These are phyloP conservation scores for Botrytis porri DNA, from an alignment of 2,329 filamentous ascomycete species.

Conservation along the genomic window DNA sequence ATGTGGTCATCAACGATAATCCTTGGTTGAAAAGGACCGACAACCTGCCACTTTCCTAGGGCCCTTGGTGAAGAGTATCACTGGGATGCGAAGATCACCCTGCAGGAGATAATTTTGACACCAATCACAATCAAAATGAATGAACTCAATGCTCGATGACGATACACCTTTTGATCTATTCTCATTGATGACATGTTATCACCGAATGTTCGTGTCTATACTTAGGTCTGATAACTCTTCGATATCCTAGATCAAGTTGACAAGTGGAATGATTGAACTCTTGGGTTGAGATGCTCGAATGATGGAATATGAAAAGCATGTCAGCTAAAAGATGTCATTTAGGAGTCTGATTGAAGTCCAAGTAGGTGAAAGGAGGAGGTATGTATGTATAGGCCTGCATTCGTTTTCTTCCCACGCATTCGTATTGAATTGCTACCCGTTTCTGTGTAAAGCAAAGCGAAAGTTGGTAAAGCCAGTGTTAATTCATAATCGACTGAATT, in stretches of 20 bases:
- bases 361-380: background rate
- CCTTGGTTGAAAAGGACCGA: slow-evolving; percentile 24
- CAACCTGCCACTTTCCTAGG: slow-evolving; percentile 17
- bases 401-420: background rate
- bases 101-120: slow-evolving; percentile 25
- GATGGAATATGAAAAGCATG: background rate
- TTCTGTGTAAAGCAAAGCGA: background rate
- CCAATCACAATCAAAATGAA: slow-evolving; percentile 25
- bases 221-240: background rate
- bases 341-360: background rate
- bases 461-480: background rate
- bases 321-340: background rate
- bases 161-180: slow-evolving; percentile 14
- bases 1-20: slow-evolving; percentile 30
- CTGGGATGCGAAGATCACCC: slow-evolving; percentile 23
- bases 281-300: background rate
- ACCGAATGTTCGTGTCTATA: background rate
- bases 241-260: background rate
- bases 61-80: slow-evolving; percentile 1
- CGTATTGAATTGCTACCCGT: background rate
- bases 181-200: background rate
- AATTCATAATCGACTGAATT: background rate
- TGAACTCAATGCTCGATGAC: slow-evolving; percentile 24
- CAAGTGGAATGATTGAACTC: background rate
- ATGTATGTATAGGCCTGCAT: background rate